Evolutionary conservation across 768 basidiomycete species (phyloP).

Genomic region (Tylopilus cervinicoccineus): DNA sequence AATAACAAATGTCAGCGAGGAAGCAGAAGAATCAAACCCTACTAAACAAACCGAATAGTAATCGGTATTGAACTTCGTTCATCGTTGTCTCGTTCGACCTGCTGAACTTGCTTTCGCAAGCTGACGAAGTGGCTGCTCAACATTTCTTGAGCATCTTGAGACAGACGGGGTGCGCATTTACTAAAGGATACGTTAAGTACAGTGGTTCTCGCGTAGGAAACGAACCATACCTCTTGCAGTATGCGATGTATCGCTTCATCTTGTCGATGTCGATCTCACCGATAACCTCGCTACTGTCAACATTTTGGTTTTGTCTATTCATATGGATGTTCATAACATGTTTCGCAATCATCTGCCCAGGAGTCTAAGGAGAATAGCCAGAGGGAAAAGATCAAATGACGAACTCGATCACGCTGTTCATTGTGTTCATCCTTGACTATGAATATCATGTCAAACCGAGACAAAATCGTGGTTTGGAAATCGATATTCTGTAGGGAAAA

Average conservation of each 20-base stretch:
- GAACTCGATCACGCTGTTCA: constrained; percentile 83
- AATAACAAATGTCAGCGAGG: constrained; percentile 1
- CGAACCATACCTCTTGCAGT: constrained; percentile 79
- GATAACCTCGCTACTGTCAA: constrained; percentile 57
- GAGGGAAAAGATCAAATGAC: constrained; percentile 18
- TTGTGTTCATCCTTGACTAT: constrained; percentile 98
- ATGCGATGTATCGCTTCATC: constrained; percentile 97
- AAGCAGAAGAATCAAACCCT: neutral
- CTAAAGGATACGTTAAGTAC: constrained; percentile 37
- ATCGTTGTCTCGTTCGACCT: constrained; percentile 95
- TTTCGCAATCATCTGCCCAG: constrained; percentile 81
- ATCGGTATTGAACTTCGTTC: constrained; percentile 98
- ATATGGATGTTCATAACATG: constrained; percentile 99
- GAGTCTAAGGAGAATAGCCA: neutral
- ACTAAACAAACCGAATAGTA: constrained; percentile 77
- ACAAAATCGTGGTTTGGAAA: constrained; percentile 96
- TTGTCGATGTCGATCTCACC: constrained; percentile 96
- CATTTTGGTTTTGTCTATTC: constrained; percentile 73
- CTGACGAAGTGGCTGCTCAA: constrained; percentile 93
- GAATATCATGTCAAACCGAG: constrained; percentile 99
- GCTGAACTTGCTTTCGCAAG: constrained; percentile 88
- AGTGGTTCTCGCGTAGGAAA: neutral
- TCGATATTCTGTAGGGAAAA: constrained; percentile 68
- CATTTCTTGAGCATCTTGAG: constrained; percentile 93
- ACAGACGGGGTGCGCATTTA: constrained; percentile 94